Conservation (phyloP, 2,329 filamentous ascomycete genomes). For the Ceratocystis ficicola region DNA sequence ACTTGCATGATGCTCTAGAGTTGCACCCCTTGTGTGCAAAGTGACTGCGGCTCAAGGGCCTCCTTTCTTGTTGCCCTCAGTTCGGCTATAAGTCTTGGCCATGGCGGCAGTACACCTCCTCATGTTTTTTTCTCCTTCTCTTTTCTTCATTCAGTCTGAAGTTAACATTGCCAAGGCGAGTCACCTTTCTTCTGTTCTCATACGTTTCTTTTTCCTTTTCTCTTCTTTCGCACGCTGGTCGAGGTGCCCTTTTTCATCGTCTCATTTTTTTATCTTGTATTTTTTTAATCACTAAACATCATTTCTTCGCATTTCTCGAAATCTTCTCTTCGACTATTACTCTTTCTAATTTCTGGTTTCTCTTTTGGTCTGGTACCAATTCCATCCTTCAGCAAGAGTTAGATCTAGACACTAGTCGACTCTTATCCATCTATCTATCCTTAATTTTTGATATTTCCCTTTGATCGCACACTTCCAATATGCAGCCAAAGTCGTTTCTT, state of each 20-base stretch:
- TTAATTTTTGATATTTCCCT: conserved; percentile 10
- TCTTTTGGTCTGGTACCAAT: conserved; percentile 41
- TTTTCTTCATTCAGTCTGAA: conserved; percentile 20
- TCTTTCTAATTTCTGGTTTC: conserved; percentile 27
- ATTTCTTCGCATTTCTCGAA: not conserved
- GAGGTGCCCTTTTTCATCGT: conserved; percentile 19
- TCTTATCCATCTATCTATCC: conserved; percentile 19
- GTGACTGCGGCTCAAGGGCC: not conserved
- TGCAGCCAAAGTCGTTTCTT: conserved; percentile 42
- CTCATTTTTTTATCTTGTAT: conserved; percentile 4
- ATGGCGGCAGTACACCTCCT: conserved; percentile 13
- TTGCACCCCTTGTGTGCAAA: conserved; percentile 8
- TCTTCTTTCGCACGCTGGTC: conserved; percentile 22
- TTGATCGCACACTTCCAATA: conserved; percentile 29
- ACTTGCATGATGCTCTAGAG: conserved; percentile 7
- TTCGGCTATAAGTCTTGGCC: conserved; percentile 17
- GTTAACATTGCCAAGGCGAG: conserved; percentile 18
- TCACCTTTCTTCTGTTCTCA: conserved; percentile 20
- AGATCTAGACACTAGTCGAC: conserved; percentile 22
- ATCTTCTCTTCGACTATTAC: not conserved
- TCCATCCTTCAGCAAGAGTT: conserved; percentile 22
- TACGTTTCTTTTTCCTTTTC: conserved; percentile 13
- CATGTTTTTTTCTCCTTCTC: conserved; percentile 13
- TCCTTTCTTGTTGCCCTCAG: not conserved
- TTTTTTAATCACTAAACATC: not conserved